These are phyloP conservation scores for Spinacia oleracea DNA, from an alignment of 179 eudicot genomes.

Conservation along the genomic window DNA sequence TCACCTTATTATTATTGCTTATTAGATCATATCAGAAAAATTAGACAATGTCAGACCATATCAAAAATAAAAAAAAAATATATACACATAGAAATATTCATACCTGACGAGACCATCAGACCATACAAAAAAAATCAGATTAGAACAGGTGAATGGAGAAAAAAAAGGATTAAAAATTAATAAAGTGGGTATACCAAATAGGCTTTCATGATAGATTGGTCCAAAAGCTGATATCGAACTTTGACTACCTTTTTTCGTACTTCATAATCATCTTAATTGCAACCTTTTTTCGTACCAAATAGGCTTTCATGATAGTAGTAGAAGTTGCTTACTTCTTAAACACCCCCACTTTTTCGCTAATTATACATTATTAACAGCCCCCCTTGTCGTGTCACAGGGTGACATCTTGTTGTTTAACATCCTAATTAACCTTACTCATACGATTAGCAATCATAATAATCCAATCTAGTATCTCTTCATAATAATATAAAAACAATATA, in stretches of 20 bases:
- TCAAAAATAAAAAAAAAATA: too few relatives aligned
- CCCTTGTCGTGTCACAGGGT: slow-evolving; percentile 32
- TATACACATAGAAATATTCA: too few relatives aligned
- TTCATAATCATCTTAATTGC: background rate
- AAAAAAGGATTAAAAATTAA: background rate
- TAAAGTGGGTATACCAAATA: background rate
- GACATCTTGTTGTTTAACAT: slow-evolving; percentile 28
- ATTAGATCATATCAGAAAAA: too few relatives aligned
- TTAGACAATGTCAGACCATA: too few relatives aligned
- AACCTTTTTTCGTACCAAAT: too few relatives aligned
- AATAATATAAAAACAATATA: slow-evolving; percentile 2
- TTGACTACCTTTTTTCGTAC: slow-evolving; percentile 20
- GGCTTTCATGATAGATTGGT: slow-evolving; percentile 26
- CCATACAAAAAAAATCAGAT: too few relatives aligned
- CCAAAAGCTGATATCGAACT: slow-evolving; percentile 19
- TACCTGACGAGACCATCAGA: too few relatives aligned
- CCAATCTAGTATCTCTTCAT: background rate
- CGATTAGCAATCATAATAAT: slow-evolving; percentile 15
- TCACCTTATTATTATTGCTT: too few relatives aligned
- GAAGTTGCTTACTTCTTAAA: slow-evolving; percentile 20
- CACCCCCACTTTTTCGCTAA: slow-evolving; percentile 12
- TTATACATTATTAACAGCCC: slow-evolving; percentile 14
- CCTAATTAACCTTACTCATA: slow-evolving; percentile 20
- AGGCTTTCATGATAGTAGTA: too few relatives aligned
- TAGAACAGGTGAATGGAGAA: too few relatives aligned